Evolutionary conservation across 352 stramenopile genomes (phyloP), one percentile per base, ranked within the genome.

Genomic region (Globisporangium echinulatum): DNA sequence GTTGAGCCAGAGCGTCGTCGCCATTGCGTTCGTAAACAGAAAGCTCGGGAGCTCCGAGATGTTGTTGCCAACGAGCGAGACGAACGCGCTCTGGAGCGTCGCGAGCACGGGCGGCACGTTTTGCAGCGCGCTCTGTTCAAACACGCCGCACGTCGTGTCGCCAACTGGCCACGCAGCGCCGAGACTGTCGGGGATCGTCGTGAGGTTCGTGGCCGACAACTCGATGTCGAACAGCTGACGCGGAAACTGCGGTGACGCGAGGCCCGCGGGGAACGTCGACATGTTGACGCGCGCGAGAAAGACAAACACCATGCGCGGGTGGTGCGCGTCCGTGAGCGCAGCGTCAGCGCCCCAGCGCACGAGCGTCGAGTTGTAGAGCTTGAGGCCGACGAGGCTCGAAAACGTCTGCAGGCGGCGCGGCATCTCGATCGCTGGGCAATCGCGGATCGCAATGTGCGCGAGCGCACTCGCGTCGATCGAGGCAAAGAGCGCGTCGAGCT

Each of bases 331-430:
- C 0, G 64, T 69, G 14, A 82, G 40, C 8, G 67, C 69, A 4
- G 71, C 71, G 17, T 58, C 64, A 7, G 59, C 46, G 0, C 52
- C 46, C 69, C 71, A 81, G 6, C 42, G 53, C 0, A n/a, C 36
- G 7, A 85, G 64, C 7, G 69, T 79, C 4, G 71, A 71, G 49
- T 81, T 82, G 59, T 76, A 81, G 19, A 79, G 58, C 49, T 80
- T 78, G 1, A 81, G 37, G 1, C 67, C 54, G 17, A 77, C 53
- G 2, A 85, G 56, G 2, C 52, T 49, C 1, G 54, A 67, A 56
- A 86, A 82, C 3, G 56, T 10, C 2, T 69, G 51, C 1, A 86
- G 17, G 1, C 52, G 49, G 0, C 52, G 33, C 1, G 66, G 54
- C 10, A 84, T 62, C 39, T 84, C 70, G 2, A 86, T 42, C 4